A percentile compares a stretch with the other conserved stretches of the same genome.
phyloP scores from a whole-genome alignment of 2,329 filamentous ascomycete genomes.

The Talaromyces sp. region DNA sequence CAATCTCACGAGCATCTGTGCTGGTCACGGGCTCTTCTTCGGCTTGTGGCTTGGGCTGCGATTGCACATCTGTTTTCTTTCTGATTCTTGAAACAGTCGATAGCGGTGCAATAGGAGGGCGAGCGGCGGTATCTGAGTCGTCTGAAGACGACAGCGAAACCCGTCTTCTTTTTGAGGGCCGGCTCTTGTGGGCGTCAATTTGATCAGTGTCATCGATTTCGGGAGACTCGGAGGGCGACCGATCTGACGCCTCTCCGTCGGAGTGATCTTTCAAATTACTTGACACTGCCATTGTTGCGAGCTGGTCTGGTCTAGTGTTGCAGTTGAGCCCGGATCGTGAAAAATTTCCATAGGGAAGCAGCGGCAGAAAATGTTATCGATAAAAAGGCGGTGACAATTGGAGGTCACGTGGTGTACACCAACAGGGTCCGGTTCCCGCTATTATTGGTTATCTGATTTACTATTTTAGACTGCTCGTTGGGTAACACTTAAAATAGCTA shows the following conservation, averaged over 20 bases:
- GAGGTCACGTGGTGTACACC: background rate
- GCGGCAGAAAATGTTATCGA: constrained; percentile 12
- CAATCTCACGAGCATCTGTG: constrained; percentile 36
- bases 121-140: constrained; percentile 15
- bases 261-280: background rate
- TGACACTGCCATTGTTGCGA: background rate
- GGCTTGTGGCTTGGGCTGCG: constrained; percentile 11
- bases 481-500: no score
- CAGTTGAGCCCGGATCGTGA: background rate
- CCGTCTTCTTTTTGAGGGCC: constrained; percentile 36
- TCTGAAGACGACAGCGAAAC: constrained; percentile 34
- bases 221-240: background rate
- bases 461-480: background rate
- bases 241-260: background rate
- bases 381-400: constrained; percentile 4
- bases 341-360: constrained; percentile 2
- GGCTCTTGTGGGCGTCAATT: constrained; percentile 12
- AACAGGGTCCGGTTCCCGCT: background rate
- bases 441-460: background rate
- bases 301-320: background rate
- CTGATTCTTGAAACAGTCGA: constrained; percentile 39
- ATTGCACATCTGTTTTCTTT: constrained; percentile 28
- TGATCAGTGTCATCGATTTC: background rate
- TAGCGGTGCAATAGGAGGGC: constrained; percentile 21
- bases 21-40: constrained; percentile 35